Evolutionary conservation across 2,329 filamentous ascomycete species (phyloP).

Genomic region (Nannizziopsis arthrosporioides): DNA sequence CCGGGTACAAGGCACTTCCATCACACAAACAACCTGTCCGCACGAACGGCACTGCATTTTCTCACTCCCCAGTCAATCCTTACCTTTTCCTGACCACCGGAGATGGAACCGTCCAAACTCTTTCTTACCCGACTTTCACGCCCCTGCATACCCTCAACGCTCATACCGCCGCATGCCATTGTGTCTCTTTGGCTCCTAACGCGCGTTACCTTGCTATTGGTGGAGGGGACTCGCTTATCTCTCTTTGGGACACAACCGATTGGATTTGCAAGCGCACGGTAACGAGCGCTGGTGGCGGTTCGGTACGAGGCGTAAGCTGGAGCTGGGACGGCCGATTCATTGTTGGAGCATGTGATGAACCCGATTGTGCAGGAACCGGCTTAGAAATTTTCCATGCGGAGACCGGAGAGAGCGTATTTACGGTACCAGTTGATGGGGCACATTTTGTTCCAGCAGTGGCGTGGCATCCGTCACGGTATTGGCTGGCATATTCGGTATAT

Average conservation of each 20-base stretch:
- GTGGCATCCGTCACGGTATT: slow-evolving; percentile 41
- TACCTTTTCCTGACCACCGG: slow-evolving; percentile 40
- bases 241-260: slow-evolving; percentile 41
- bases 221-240: slow-evolving; percentile 39
- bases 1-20: slow-evolving; percentile 29
- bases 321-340: slow-evolving; percentile 41
- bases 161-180: slow-evolving; percentile 39
- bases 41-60: slow-evolving; percentile 40
- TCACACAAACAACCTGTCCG: slow-evolving; percentile 36
- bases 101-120: slow-evolving; percentile 39
- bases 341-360: slow-evolving; percentile 39
- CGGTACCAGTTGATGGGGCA: slow-evolving; percentile 30
- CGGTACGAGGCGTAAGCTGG: slow-evolving; percentile 39
- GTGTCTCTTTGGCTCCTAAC: slow-evolving; percentile 36
- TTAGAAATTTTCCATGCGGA: slow-evolving; percentile 42
- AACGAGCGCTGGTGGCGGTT: slow-evolving; percentile 35
- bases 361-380: slow-evolving; percentile 32
- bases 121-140: slow-evolving; percentile 37
- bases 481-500: slow-evolving; percentile 39
- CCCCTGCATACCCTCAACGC: slow-evolving; percentile 37
- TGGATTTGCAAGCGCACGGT: slow-evolving; percentile 41
- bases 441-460: slow-evolving; percentile 36
- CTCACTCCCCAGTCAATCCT: slow-evolving; percentile 30
- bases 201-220: slow-evolving; percentile 40
- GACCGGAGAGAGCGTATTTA: slow-evolving; percentile 39